Base-by-base conservation (phyloP, 495 filamentous ascomycete genomes). In the Zalerion maritima region DNA sequence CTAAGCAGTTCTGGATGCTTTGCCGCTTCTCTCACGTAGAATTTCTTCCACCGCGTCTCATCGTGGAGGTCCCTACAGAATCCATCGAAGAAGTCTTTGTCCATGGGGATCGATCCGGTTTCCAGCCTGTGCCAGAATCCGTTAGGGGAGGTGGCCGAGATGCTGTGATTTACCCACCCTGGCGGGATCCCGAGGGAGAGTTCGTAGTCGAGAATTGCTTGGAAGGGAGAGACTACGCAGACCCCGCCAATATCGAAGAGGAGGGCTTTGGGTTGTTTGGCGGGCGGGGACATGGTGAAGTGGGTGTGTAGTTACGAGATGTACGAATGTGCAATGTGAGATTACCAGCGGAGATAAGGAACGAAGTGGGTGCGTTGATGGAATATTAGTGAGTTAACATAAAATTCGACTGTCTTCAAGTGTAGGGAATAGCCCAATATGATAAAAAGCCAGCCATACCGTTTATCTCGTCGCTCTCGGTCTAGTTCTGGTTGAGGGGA, bases 201-300 rank as follows among this genome's bases (percentile, higher is more conserved):
- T 48, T 96, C 89, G 52, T 93, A 94, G 50, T 89, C 72, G 31
- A 86, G 62, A 45, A 97, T 94, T 3, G 78, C 77, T 57, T 91
- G 81, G 48, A 97, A 81, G 18, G 89, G 89, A 3, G 86, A 94
- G 15, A 80, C 60, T 78, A 94, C 89, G 64, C 81, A 89, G 41
- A 97, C 89, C 37, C 89, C 89, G 24, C 89, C 89, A 46, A 97
- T 86, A 55, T 97, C 89, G 50, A 97, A 97, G 21, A 97, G 61
- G 17, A 94, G 57, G 32, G 81, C 84, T 44, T 84, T 75, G 12
- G 85, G 79, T 31, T 59, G 52, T 26, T 63, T 58, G 19, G 38
- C 32, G 7, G 47, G 16, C 6, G n/a, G n/a, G n/a, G n/a, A n/a
- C n/a, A n/a, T n/a, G n/a, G n/a, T n/a, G n/a, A n/a, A n/a, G n/a